Conservation (phyloP, 1,139 yeast species). For the Debaryomycetaceae sp. region DNA sequence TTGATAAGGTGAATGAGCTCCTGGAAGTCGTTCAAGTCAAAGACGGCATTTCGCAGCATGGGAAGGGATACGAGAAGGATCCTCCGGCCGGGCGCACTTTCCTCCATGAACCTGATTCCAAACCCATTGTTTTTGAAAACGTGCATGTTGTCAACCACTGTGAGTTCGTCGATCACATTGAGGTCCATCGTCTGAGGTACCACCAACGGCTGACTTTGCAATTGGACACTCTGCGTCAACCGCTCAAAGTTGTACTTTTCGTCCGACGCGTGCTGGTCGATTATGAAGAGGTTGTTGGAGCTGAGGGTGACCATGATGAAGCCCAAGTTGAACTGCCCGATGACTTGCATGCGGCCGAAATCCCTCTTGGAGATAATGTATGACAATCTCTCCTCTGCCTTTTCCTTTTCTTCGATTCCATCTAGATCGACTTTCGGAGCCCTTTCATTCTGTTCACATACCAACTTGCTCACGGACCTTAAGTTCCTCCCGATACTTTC, state of each 20-base stretch:
- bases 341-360: conserved; percentile 65
- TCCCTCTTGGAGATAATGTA: conserved; percentile 60
- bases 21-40: conserved; percentile 64
- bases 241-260: conserved; percentile 88
- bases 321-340: conserved; percentile 93
- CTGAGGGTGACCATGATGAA: conserved; percentile 66
- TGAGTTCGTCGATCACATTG: conserved; percentile 73
- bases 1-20: conserved; percentile 68
- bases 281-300: conserved; percentile 65
- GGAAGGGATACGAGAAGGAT: conserved; percentile 65
- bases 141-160: conserved; percentile 55
- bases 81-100: conserved; percentile 52
- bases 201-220: conserved; percentile 66
- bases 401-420: conserved; percentile 22
- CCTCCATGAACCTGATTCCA: conserved; percentile 44
- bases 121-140: conserved; percentile 78
- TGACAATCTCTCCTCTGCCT: conserved; percentile 53
- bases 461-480: neutral
- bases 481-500: neutral
- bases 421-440: conserved; percentile 10
- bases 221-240: conserved; percentile 28
- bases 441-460: neutral
- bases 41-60: conserved; percentile 62
- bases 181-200: conserved; percentile 62
- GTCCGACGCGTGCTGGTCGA: conserved; percentile 98